Conservation (phyloP, 2,329 filamentous ascomycete species). For the Colletotrichum cuscutae region DNA sequence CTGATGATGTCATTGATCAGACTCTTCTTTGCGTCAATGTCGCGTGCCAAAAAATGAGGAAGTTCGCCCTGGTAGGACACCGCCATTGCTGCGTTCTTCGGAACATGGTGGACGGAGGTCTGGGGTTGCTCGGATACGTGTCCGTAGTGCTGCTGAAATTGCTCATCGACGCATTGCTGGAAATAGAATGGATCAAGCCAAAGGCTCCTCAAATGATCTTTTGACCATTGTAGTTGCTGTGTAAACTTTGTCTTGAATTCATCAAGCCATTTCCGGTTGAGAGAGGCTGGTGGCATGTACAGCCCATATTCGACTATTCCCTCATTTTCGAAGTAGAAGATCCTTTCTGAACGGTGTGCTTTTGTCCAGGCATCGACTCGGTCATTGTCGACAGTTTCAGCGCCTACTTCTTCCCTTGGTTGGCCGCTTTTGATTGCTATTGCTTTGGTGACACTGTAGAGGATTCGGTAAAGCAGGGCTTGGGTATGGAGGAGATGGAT, state of each 20-base stretch:
- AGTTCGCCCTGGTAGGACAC: neutral
- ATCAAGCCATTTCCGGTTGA: neutral
- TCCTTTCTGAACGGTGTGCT: neutral
- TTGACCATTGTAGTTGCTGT: neutral
- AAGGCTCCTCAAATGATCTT: neutral
- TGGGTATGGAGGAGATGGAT: constrained; percentile 18
- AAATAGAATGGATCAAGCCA: constrained; percentile 2
- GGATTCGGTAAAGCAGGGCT: constrained; percentile 2
- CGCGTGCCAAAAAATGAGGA: neutral
- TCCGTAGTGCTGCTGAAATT: constrained; percentile 6
- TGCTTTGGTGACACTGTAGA: neutral
- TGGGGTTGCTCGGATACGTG: neutral
- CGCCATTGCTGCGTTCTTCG: neutral
- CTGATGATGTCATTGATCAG: constrained; percentile 23
- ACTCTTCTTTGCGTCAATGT: constrained; percentile 26
- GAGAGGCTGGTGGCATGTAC: neutral
- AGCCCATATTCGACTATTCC: neutral
- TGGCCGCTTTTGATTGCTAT: neutral
- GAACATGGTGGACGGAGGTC: neutral
- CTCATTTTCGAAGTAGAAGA: neutral
- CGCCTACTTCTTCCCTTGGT: neutral
- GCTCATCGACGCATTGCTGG: neutral
- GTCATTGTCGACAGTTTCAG: neutral
- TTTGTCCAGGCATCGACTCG: neutral
- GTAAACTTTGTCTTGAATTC: neutral